A percentile compares a stretch with the other conserved stretches of the same genome.
Conservation (phyloP, 2,329 filamentous ascomycete genomes). For the Trichophyton benhamiae region DNA sequence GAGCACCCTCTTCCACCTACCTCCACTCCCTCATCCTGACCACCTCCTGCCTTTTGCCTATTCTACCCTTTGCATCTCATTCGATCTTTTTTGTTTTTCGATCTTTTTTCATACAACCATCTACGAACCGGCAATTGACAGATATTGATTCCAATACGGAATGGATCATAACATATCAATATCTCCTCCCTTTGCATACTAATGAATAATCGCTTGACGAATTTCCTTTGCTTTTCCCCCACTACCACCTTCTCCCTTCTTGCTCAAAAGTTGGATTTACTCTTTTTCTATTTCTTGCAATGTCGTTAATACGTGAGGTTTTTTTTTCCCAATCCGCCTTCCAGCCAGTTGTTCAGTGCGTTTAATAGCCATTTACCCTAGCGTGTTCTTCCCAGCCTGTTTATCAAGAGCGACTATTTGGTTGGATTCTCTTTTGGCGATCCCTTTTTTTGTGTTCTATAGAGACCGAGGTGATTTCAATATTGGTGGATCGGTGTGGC, state of each 20-base stretch:
- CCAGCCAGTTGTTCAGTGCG: conserved; percentile 1
- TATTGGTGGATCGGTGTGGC: not conserved
- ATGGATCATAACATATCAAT: conserved; percentile 13
- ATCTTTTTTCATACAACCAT: not conserved
- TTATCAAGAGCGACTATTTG: not conserved
- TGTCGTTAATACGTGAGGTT: not conserved
- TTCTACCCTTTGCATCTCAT: not conserved
- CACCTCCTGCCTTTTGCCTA: too few relatives aligned
- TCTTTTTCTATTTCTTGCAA: not conserved
- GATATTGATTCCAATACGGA: conserved; percentile 7
- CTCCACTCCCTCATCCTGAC: not conserved
- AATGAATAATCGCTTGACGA: conserved; percentile 1
- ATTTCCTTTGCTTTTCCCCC: conserved; percentile 5
- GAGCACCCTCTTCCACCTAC: conserved; percentile 1
- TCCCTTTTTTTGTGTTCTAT: not conserved
- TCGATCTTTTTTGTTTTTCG: too few relatives aligned
- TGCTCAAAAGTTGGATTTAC: conserved; percentile 7
- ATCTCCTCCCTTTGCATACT: conserved; percentile 11
- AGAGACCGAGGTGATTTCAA: not conserved
- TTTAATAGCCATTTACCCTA: not conserved
- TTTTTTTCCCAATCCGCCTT: not conserved
- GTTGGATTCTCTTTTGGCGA: not conserved
- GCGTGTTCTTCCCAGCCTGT: conserved; percentile 1
- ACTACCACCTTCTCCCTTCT: not conserved
- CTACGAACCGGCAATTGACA: not conserved